phyloP scores from a whole-genome alignment of 306 rosid species.

The Bauhinia variegata region DNA sequence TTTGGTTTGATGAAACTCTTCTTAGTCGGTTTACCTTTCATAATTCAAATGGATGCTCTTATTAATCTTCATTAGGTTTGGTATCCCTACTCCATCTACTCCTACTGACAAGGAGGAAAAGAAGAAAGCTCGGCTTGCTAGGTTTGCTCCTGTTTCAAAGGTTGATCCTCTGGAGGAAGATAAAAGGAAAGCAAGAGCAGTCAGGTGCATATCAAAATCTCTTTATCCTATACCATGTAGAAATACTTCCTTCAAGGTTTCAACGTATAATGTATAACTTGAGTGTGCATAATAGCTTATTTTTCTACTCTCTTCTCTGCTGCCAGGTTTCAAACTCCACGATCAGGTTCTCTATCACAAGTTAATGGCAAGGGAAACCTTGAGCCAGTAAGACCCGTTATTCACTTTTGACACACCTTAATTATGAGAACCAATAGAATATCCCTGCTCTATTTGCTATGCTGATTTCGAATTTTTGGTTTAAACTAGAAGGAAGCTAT shows the following conservation, averaged over 20 bases:
- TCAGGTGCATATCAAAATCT: constrained; percentile 48
- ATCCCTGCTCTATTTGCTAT: constrained; percentile 24
- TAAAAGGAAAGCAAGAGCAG: constrained; percentile 80
- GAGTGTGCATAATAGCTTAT: background rate
- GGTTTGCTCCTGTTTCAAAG: constrained; percentile 63
- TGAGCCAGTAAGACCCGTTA: constrained; percentile 59
- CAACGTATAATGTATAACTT: background rate
- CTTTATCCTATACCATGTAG: background rate
- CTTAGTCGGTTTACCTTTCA: too few species aligned
- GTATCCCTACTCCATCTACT: constrained; percentile 54
- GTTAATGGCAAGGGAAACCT: constrained; percentile 59
- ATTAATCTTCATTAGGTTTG: constrained; percentile 61
- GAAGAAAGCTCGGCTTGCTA: constrained; percentile 89
- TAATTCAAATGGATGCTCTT: background rate
- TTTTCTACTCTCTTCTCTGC: constrained; percentile 23
- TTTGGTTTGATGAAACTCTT: too few species aligned
- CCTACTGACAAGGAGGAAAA: constrained; percentile 60
- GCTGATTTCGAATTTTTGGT: constrained; percentile 40
- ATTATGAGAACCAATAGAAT: background rate
- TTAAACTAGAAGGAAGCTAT: constrained; percentile 56
- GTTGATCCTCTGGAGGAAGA: constrained; percentile 75
- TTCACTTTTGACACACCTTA: background rate
- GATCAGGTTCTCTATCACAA: constrained; percentile 46
- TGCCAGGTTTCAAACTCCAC: constrained; percentile 65
- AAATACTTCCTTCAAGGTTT: background rate